Percentiles rank a stretch among this genome's conserved stretches.
Evolutionary conservation across 306 rosid species (phyloP).

Genomic region (Fagus crenata): DNA sequence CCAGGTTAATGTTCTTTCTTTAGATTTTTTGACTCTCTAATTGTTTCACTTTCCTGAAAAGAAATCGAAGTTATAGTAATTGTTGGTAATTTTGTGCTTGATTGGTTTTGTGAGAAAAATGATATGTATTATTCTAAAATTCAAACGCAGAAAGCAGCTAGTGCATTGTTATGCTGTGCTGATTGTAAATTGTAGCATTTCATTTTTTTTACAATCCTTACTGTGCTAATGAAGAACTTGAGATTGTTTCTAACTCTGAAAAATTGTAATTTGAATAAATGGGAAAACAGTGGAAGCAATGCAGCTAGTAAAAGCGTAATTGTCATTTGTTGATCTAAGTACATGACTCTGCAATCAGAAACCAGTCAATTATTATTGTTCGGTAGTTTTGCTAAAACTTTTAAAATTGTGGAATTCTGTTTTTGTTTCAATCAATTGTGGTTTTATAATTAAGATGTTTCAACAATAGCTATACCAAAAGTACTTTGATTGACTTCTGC

Average conservation of each 20-base stretch:
- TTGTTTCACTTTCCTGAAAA: not conserved
- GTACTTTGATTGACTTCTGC: not conserved
- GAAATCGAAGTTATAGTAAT: not conserved
- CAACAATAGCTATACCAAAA: not conserved
- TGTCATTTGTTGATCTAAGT: not conserved
- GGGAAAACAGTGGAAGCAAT: not conserved
- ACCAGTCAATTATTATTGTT: not conserved
- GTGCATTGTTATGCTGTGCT: not conserved
- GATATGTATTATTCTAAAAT: not conserved
- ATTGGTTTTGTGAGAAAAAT: not conserved
- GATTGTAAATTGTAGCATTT: not conserved
- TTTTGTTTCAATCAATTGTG: not conserved
- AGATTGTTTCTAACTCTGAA: not conserved
- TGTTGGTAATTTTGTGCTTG: not conserved
- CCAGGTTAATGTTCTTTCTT: conserved; percentile 49
- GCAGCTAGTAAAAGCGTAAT: not conserved
- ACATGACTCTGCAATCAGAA: not conserved
- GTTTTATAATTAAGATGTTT: not conserved
- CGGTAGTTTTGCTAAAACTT: not conserved
- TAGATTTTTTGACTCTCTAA: not conserved
- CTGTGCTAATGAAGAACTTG: not conserved
- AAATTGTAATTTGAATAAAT: not conserved
- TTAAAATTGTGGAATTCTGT: not conserved
- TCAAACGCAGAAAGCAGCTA: not conserved
- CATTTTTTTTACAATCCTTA: not conserved